Base-by-base conservation (phyloP, 345 rosid genomes). In the Pelargonium nanum region DNA sequence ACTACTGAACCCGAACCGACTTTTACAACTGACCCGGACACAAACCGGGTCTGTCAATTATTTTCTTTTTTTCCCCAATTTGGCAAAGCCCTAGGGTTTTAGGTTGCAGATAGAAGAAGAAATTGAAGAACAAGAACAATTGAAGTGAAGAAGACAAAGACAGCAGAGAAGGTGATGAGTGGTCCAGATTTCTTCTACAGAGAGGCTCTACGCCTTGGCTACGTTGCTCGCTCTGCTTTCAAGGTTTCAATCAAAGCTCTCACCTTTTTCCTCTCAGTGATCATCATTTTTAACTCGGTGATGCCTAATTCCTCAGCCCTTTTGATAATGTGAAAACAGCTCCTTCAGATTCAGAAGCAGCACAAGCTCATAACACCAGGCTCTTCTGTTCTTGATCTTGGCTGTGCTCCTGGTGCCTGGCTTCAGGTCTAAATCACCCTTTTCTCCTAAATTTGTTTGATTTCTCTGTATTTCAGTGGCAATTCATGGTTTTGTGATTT, bases 331-430 rank as follows among this genome's bases (percentile, higher is more conserved):
- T 59, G 53, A 71, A 19, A 60, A 64, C 80, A 93, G 96, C 83
- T 93, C 72, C 89, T 87, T 63, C 99, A 93, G 75, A 89, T 89
- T 58, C 97, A 93, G 68, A 84, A 87, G 57, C 85, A 87, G 73
- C 66, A 85, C 76, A 87, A 85, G 72, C 68, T 93, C 61, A 87
- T 89, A 73, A 80, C 81, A 26, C 83, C 85, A 6, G 94, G 99
- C 1, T 85, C 87, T 66, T 83, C 91, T 57, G 89, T 93, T 76
- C 99, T 93, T 58, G 99, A 89, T 73, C 85, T 93, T 32, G 96
- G 99, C 19, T 93, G 97, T 58, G 99, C 99, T 52, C 97, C 97
- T 55, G 99, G 97, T 76, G 97, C 99, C 61, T 93, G 99, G 99
- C 99, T 93, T 65, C 97, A 92, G 91, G 97, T 92, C 19, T 26